Conservation (phyloP, 768 basidiomycete species). For the Rhizopogon roseolus region DNA sequence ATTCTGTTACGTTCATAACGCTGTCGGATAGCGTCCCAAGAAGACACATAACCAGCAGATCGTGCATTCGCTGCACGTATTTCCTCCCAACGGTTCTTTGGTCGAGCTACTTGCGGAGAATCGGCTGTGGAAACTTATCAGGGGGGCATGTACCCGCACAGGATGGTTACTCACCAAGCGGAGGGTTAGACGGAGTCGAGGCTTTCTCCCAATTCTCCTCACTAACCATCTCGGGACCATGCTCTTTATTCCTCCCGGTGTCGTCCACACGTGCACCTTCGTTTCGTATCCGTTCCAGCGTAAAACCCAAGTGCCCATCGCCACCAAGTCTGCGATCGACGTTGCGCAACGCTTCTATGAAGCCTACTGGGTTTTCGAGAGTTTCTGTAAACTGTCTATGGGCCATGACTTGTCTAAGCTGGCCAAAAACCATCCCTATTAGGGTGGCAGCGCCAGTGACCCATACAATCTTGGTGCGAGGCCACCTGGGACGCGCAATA, state of each 20-base stretch:
- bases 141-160: neutral
- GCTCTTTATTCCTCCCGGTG: constrained; percentile 7
- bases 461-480: constrained; percentile 18
- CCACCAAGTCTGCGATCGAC: constrained; percentile 28
- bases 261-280: neutral
- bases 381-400: constrained; percentile 26
- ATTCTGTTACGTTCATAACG: constrained; percentile 37
- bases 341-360: constrained; percentile 25
- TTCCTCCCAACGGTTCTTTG: constrained; percentile 55
- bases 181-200: constrained; percentile 1
- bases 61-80: constrained; percentile 53
- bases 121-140: neutral
- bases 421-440: constrained; percentile 29
- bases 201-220: constrained; percentile 14
- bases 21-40: constrained; percentile 69
- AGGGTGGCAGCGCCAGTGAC: constrained; percentile 19
- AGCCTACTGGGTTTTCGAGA: constrained; percentile 25
- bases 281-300: constrained; percentile 18
- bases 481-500: constrained; percentile 24
- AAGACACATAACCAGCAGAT: constrained; percentile 37
- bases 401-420: constrained; percentile 21
- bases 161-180: neutral
- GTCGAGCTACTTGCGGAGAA: neutral
- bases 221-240: constrained; percentile 2
- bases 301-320: constrained; percentile 21